Conservation (phyloP, 2,329 filamentous ascomycete species). For the Achaetomium macrosporum region DNA sequence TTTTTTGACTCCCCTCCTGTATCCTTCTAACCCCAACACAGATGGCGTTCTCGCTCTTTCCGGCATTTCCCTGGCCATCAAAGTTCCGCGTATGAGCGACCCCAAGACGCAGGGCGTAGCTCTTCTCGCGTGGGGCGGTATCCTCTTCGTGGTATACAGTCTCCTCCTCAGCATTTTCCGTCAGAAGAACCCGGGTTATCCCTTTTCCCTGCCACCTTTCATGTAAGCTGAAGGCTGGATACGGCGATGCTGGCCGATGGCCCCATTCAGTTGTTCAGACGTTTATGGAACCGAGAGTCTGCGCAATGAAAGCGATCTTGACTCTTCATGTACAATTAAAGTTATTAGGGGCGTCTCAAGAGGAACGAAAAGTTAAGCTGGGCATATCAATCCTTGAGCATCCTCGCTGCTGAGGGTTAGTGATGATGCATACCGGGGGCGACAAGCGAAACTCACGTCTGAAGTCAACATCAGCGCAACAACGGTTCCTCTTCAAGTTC, state of each 20-base stretch:
- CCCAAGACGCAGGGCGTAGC: slow-evolving; percentile 71
- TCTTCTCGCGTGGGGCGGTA: slow-evolving; percentile 69
- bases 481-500: slow-evolving; percentile 33
- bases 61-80: slow-evolving; percentile 83
- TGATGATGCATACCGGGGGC: no score
- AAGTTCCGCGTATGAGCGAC: slow-evolving; percentile 83
- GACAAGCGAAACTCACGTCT: neutral
- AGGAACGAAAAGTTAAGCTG: slow-evolving; percentile 10
- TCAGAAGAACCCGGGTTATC: slow-evolving; percentile 90
- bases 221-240: slow-evolving; percentile 36
- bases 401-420: neutral
- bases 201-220: slow-evolving; percentile 90
- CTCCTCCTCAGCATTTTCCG: slow-evolving; percentile 92
- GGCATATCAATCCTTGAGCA: neutral
- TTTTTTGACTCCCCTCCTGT: neutral
- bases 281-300: neutral
- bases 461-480: slow-evolving; percentile 24
- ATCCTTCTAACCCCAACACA: slow-evolving; percentile 25
- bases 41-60: slow-evolving; percentile 76
- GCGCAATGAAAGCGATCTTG: neutral
- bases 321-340: slow-evolving; percentile 13
- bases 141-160: slow-evolving; percentile 82
- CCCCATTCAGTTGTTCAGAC: neutral
- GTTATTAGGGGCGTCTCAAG: slow-evolving; percentile 16
- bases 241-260: neutral